Base-by-base conservation (phyloP, 169 alveolate species). In the Cryptosporidium muris region DNA sequence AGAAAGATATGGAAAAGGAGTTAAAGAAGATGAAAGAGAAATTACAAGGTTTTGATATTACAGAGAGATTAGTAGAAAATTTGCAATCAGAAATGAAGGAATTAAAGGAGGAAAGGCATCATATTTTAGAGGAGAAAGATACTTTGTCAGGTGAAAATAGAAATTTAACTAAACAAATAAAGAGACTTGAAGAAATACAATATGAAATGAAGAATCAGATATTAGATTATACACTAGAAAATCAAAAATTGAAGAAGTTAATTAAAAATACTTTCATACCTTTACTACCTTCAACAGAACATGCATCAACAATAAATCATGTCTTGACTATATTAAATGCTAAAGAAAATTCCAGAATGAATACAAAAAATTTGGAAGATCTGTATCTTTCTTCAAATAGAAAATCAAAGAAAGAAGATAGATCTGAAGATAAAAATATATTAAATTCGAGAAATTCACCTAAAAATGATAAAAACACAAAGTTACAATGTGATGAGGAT, bases 181-280 rank as follows among this genome's bases (percentile, higher is more conserved):
- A 74, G 25, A 12, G 62, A 5, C 25, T 45, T 16, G 74, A 74
- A 11, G 85, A 74, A 25, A 11, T 49, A 3, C 6, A 43, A 42
- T 43, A 74, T 60, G 85, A 74, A 58, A 34, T 74, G 14, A 74
- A 60, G 51, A 74, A 74, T 38, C 67, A 74, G 25, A 47, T 74
- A n/a, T 25, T 74, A n/a, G 85, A 74, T 58, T 74, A 54, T 74
- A 74, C 85, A 45, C 45, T 74, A 49, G 85, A 74, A 48, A 74
- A 74, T 45, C 85, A 74, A 49, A 74, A 54, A 42, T 34, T 74
- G 51, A 74, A 74, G 52, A 74, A 74, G 16, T 74, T 74, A 60
- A 74, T 74, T 54, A 74, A 74, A 51, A 60, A 74, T 58, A 74
- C 85, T 58, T 45, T 74, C 4, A 56, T 74, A 14, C 85, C 85